Evolutionary conservation across 495 filamentous ascomycete species (phyloP), one percentile per base, ranked within the genome.

Genomic region (Talaromyces thailandensis): DNA sequence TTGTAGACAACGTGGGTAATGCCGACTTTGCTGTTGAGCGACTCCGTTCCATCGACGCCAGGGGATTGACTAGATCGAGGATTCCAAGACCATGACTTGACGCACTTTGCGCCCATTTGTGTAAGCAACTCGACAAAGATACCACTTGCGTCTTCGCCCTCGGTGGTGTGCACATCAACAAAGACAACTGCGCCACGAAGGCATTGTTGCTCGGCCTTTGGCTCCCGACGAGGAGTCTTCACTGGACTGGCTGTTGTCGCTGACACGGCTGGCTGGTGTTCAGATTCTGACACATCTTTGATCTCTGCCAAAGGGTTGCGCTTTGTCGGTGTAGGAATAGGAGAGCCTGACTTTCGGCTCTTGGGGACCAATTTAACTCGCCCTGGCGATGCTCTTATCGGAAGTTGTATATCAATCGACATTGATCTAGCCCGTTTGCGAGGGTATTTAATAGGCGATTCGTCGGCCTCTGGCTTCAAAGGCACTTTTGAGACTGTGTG

Each of bases 1-100:
- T 97, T 97, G 75, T 89, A 98, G 1, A 98, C 86, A 1, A 98
- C 90, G 67, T 98, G 94, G 4, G 94, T 98, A 68, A 97, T 92
- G 3, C 90, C 90, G 32, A 95, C 78, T 70, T 86, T 90, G 9
- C 72, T 65, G 18, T 63, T 76, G n/a, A 64, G 58, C 8, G 76
- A 69, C 4, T 74, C 68, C 35, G 73, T 70, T 18, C 63, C 64
- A 28, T 71, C 69, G 0, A 52, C 61, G 6, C 63, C 68, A 3
- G 73, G 74, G 0, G 70, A 75, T 50, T 74, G 56, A 61, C 77
- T 79, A 6, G 72, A 66, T 3, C 74, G 68, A 8, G 88, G 88
- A 64, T 91, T 94, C 91, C 91, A 96, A 12, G 81, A 81, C 94
- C 94, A 98, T 24, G 79, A 81, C 73, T 88, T 90, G 14, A 95